Conservation (phyloP, 2,329 filamentous ascomycete genomes). For the Chaetomiaceae sp. region DNA sequence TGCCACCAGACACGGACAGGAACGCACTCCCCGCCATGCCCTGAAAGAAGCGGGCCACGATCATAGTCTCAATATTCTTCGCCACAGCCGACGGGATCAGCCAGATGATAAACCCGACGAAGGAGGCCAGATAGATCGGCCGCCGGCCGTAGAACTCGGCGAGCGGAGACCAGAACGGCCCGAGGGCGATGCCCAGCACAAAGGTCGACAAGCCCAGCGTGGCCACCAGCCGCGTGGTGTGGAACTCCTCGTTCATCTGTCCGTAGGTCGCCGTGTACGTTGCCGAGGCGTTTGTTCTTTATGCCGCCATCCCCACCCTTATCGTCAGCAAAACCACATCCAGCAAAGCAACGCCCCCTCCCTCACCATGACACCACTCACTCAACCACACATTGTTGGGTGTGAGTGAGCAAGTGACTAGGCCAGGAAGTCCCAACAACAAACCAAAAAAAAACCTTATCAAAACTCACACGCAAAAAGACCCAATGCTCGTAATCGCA, state of each 20-base stretch:
- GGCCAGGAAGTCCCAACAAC: too few relatives aligned
- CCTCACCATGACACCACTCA: too few relatives aligned
- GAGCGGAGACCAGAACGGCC: constrained; percentile 59
- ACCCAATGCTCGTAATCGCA: constrained; percentile 65
- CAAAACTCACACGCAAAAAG: constrained; percentile 70
- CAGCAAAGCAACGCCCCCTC: not conserved
- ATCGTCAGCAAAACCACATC: not conserved
- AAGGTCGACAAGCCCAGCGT: constrained; percentile 79
- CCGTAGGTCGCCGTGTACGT: constrained; percentile 80
- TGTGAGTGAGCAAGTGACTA: too few relatives aligned
- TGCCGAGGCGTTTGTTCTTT: constrained; percentile 76
- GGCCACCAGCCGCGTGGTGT: constrained; percentile 64
- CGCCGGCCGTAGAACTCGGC: constrained; percentile 78
- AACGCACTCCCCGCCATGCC: constrained; percentile 67
- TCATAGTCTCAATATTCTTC: constrained; percentile 74
- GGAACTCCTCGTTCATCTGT: constrained; percentile 72
- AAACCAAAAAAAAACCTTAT: not conserved
- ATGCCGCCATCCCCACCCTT: not conserved
- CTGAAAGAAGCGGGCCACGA: constrained; percentile 72
- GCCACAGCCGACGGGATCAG: constrained; percentile 77
- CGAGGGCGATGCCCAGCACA: constrained; percentile 67
- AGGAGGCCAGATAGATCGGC: constrained; percentile 73
- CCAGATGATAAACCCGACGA: constrained; percentile 71
- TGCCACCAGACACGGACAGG: constrained; percentile 73
- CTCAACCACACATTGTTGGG: too few relatives aligned